These are phyloP conservation scores for Eragrostis nindensis DNA, from an alignment of 176 grass and related monocot species.

Conservation along the genomic window DNA sequence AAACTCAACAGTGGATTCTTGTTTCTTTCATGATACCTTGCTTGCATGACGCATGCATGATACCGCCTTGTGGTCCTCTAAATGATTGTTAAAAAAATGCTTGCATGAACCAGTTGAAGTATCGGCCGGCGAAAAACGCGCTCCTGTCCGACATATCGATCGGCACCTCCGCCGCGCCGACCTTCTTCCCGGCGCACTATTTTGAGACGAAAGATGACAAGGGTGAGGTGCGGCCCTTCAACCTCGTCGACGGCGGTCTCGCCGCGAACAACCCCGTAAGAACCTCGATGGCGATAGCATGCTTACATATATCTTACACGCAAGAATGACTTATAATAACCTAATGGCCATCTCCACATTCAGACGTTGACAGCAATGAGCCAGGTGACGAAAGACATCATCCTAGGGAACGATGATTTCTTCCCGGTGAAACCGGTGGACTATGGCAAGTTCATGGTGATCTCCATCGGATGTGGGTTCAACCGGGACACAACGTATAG, in stretches of 20 bases:
- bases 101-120: slow-evolving; percentile 52
- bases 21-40: neutral
- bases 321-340: neutral
- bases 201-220: slow-evolving; percentile 50
- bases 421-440: slow-evolving; percentile 51
- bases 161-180: slow-evolving; percentile 77
- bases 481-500: slow-evolving; percentile 44
- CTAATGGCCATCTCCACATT: neutral
- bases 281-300: neutral
- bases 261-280: slow-evolving; percentile 82
- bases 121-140: slow-evolving; percentile 42
- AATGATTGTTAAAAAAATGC: too few species aligned
- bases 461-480: slow-evolving; percentile 73
- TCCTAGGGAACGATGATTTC: slow-evolving; percentile 42
- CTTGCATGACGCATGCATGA: neutral
- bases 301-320: neutral
- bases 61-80: neutral
- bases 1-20: neutral
- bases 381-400: slow-evolving; percentile 52
- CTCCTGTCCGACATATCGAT: slow-evolving; percentile 66
- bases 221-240: slow-evolving; percentile 37
- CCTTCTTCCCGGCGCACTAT: slow-evolving; percentile 70
- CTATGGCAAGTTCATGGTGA: slow-evolving; percentile 64
- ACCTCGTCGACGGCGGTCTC: slow-evolving; percentile 70
- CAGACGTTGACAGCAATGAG: slow-evolving; percentile 65